Percentiles rank a stretch among this genome's conserved stretches.
Conservation (phyloP, 2,329 filamentous ascomycete genomes). For the Colletotrichum lindemuthianum region DNA sequence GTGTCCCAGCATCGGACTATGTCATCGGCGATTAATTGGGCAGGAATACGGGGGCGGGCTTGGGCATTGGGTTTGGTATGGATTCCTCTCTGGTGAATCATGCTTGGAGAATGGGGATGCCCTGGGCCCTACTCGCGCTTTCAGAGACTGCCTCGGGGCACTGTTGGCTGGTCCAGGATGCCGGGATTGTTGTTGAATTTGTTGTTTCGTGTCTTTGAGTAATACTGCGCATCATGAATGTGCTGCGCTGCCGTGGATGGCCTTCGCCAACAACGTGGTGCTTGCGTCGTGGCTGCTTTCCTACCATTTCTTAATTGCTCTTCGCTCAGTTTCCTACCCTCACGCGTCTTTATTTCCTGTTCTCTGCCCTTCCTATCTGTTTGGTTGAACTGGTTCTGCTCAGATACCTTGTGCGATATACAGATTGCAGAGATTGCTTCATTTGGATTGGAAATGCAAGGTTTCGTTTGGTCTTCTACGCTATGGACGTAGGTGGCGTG, state of each 20-base stretch:
- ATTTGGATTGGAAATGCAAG: conserved; percentile 20
- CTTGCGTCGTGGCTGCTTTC: conserved; percentile 48
- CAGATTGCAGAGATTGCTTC: conserved; percentile 44
- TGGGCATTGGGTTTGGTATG: conserved; percentile 50
- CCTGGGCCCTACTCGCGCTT: conserved; percentile 47
- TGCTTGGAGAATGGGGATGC: conserved; percentile 44
- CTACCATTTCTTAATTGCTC: conserved; percentile 47
- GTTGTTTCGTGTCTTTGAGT: conserved; percentile 52
- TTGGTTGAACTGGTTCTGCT: conserved; percentile 38
- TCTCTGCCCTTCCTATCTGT: conserved; percentile 12
- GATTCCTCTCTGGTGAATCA: conserved; percentile 43
- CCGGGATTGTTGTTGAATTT: conserved; percentile 46
- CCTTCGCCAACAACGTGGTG: conserved; percentile 37
- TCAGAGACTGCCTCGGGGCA: conserved; percentile 56
- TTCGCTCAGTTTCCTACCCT: conserved; percentile 37
- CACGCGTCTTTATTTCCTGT: conserved; percentile 12
- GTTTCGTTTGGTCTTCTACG: conserved; percentile 18
- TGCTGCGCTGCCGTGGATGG: too few species aligned
- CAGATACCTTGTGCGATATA: conserved; percentile 72
- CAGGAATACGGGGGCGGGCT: conserved; percentile 40
- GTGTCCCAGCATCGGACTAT: conserved; percentile 40
- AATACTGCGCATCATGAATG: conserved; percentile 38
- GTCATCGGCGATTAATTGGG: conserved; percentile 58
- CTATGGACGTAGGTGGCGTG: background rate
- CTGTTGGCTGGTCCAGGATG: conserved; percentile 64